Base-by-base conservation (phyloP, 225 moss, liverwort and hornwort species). In the Sphagnum contortum region DNA sequence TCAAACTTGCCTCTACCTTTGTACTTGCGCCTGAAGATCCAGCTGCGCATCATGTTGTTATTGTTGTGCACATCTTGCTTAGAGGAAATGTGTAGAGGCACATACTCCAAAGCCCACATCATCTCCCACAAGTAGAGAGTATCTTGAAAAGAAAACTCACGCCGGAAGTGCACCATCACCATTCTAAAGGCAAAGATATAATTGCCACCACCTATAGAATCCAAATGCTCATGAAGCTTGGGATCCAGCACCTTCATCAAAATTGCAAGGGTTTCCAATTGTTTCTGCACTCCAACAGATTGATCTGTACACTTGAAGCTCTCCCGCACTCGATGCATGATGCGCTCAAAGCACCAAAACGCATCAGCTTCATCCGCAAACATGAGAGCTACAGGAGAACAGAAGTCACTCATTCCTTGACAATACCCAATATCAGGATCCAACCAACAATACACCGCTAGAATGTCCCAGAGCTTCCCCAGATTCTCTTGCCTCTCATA, bases 121-220 rank as follows among this genome's bases (percentile, higher is more conserved):
- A 93, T 98, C 98, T 98, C 98, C 98, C 98, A 98, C 66, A 98
- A 77, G 77, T 98, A 98, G 57, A 98, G 89, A 57, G 93, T 91
- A 78, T 98, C 98, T 63, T 83, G 86, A 69, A 98, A 98, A 55
- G 93, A 98, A 66, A 98, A 98, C 71, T 98, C 98, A 48, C 93
- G 83, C 60, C 98, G 87, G 63, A 98, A 98, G 5, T 93, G 82
- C 58, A 98, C 98, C 98, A 98, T 93, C 68, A 98, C 79, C 91
- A 91, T 93, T 50, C 93, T 83, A 64, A 98, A 98, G 48, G 91
- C 87, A 78, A 98, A 98, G 13, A 98, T 83, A 65, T 89, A 98
- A 79, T 93, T 84, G 61, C 91, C 98, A 70, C 93, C 98, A 67
- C 98, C 98, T 73, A 91, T 82, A 5, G 81, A 69, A 52, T 98